phyloP scores from a whole-genome alignment of 2,329 filamentous ascomycete species.

The Cercospora brassicicola region DNA sequence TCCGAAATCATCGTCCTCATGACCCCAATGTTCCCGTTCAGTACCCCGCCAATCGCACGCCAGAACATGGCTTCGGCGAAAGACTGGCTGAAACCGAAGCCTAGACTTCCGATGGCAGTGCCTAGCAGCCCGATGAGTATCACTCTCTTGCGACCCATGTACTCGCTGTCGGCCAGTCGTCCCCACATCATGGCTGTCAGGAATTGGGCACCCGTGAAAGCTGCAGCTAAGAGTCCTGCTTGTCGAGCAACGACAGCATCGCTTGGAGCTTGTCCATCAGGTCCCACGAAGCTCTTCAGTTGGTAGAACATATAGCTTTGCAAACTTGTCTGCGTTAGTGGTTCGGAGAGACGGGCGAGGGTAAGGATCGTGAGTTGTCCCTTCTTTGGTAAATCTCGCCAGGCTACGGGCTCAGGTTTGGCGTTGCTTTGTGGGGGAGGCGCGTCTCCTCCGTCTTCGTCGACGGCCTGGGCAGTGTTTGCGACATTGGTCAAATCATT shows the following conservation, averaged over 20 bases:
- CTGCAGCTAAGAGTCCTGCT: slow-evolving; percentile 73
- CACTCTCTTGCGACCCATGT: slow-evolving; percentile 70
- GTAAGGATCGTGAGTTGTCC: slow-evolving; percentile 75
- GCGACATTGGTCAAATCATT: slow-evolving; percentile 4
- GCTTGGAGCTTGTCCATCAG: slow-evolving; percentile 47
- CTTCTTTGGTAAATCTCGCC: slow-evolving; percentile 73
- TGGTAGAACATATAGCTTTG: slow-evolving; percentile 86
- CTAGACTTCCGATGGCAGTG: slow-evolving; percentile 64
- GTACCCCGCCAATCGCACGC: slow-evolving; percentile 63
- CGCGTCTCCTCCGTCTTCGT: slow-evolving; percentile 27
- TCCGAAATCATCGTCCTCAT: slow-evolving; percentile 75
- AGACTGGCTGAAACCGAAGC: slow-evolving; percentile 67
- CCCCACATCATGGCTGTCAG: slow-evolving; percentile 83
- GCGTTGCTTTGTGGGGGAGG: slow-evolving; percentile 16
- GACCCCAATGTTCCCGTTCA: slow-evolving; percentile 73
- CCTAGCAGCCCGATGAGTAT: slow-evolving; percentile 74
- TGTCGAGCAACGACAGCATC: slow-evolving; percentile 70
- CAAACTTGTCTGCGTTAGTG: slow-evolving; percentile 74
- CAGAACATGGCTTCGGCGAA: slow-evolving; percentile 65
- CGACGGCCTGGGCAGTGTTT: slow-evolving; percentile 11
- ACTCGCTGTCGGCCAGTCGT: slow-evolving; percentile 63
- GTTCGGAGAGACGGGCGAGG: slow-evolving; percentile 76
- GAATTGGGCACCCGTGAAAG: slow-evolving; percentile 80
- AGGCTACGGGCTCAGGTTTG: slow-evolving; percentile 59
- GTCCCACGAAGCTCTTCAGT: slow-evolving; percentile 66